Evolutionary conservation across 495 filamentous ascomycete genomes (phyloP), one percentile per base, ranked within the genome.

Genomic region (Talaromyces liani): DNA sequence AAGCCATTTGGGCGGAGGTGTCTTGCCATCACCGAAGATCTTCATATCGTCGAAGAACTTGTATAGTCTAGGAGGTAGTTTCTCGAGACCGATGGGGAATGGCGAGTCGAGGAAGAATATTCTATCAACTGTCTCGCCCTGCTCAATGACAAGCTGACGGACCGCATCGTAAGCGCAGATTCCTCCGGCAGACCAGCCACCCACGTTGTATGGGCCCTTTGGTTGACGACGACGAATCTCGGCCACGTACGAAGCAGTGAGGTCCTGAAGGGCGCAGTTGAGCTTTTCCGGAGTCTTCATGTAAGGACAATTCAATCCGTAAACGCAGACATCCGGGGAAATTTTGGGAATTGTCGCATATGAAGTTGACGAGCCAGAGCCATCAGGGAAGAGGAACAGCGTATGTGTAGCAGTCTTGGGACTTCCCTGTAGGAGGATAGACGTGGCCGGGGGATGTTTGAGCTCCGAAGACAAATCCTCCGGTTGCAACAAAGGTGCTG

Each of bases 181-280:
- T 49, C 92, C 92, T 58, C 92, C 92, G 8, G 91, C 92, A 22
- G 88, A 91, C 92, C 92, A 97, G 16, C 82, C 88, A n/a, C 85
- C 85, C 45, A 88, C 73, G 68, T 82, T 78, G 72, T 88, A 88
- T 4, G 86, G 86, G 1, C 91, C 91, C 53, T 86, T 82, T 0
- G 92, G 85, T 75, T 92, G 81, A 34, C 90, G 86, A 64, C 90
- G 85, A 9, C 85, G 87, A 63, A 90, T 88, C 67, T 88, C 80
- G 25, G 83, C 81, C 12, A 88, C 75, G 65, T 85, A 87, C n/a
- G 81, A 75, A 18, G 79, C 75, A 22, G 84, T 84, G 33, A 85
- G 73, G 69, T 79, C 76, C 34, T 86, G 80, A 41, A 89, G 74
- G 65, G 79, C 79, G 74, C 79, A 80, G 41, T 74, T 80, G 65